Evolutionary conservation across 2,329 filamentous ascomycete species (phyloP).

Genomic region (Taxawa tesnikishii): DNA sequence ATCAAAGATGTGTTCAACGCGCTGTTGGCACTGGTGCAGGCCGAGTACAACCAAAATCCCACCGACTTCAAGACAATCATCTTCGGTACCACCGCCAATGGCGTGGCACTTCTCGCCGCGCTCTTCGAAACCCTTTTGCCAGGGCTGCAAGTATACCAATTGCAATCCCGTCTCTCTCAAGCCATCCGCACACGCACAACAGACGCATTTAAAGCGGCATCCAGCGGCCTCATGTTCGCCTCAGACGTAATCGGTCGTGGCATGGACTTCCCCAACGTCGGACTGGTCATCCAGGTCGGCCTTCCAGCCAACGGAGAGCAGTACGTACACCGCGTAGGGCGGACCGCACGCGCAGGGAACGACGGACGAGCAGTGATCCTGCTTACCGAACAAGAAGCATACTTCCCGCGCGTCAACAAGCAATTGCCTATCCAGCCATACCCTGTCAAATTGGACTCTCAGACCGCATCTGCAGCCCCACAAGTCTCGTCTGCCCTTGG

Average conservation of each 20-base stretch:
- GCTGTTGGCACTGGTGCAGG: slow-evolving; percentile 2
- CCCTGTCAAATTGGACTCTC: no score
- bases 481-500: slow-evolving; percentile 19
- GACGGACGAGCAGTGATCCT: slow-evolving; percentile 43
- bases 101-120: slow-evolving; percentile 22
- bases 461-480: slow-evolving; percentile 13
- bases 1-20: slow-evolving; percentile 3
- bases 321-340: slow-evolving; percentile 89
- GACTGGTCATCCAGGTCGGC: slow-evolving; percentile 70
- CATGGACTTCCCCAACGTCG: slow-evolving; percentile 96
- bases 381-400: slow-evolving; percentile 39
- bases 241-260: slow-evolving; percentile 78
- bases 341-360: slow-evolving; percentile 82
- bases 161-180: slow-evolving; percentile 33
- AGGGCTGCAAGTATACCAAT: slow-evolving; percentile 25
- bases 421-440: slow-evolving; percentile 39
- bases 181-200: slow-evolving; percentile 29
- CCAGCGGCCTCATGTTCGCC: slow-evolving; percentile 38
- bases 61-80: slow-evolving; percentile 33
- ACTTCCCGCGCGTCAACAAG: slow-evolving; percentile 37
- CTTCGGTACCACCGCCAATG: slow-evolving; percentile 34
- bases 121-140: slow-evolving; percentile 22
- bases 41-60: slow-evolving; percentile 20
- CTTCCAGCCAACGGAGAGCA: slow-evolving; percentile 39
- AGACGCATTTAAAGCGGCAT: slow-evolving; percentile 30